A percentile compares a stretch with the other conserved stretches of the same genome.
Evolutionary conservation across 225 moss, liverwort and hornwort genomes (phyloP).

Genomic region (Marchantia polymorpha): DNA sequence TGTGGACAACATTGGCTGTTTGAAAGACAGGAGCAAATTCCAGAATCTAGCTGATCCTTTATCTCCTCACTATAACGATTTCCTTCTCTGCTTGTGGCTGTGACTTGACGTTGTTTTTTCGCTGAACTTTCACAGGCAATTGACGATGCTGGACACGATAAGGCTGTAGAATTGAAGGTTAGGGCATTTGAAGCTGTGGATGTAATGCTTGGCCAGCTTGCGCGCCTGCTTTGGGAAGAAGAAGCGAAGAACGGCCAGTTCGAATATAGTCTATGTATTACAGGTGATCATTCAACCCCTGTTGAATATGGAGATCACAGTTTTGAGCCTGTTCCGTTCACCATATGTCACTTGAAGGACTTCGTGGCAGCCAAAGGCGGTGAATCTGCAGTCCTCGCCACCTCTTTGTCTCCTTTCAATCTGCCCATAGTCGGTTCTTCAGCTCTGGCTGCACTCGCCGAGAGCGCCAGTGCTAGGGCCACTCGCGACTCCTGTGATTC

Average conservation of each 20-base stretch:
- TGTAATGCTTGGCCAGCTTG: constrained; percentile 84
- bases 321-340: constrained; percentile 96
- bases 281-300: constrained; percentile 94
- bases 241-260: constrained; percentile 53
- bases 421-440: constrained; percentile 62
- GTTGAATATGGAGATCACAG: constrained; percentile 99
- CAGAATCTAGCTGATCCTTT: no score
- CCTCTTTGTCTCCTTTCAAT: constrained; percentile 60
- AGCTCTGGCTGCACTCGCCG: constrained; percentile 38
- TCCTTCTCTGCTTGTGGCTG: neutral
- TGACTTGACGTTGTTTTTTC: neutral
- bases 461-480: constrained; percentile 34
- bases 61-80: no score
- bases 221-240: constrained; percentile 81
- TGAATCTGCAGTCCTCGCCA: constrained; percentile 57
- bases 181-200: constrained; percentile 90
- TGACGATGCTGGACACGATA: constrained; percentile 97
- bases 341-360: constrained; percentile 77
- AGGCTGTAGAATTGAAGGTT: constrained; percentile 87
- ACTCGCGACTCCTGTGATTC: constrained; percentile 15
- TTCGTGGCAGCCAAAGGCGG: constrained; percentile 75
- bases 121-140: constrained; percentile 62
- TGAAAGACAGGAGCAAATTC: neutral
- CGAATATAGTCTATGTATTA: constrained; percentile 66
- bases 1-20: neutral